phyloP scores from a whole-genome alignment of 129 eudicot genomes.

The Kitagawia praeruptora region DNA sequence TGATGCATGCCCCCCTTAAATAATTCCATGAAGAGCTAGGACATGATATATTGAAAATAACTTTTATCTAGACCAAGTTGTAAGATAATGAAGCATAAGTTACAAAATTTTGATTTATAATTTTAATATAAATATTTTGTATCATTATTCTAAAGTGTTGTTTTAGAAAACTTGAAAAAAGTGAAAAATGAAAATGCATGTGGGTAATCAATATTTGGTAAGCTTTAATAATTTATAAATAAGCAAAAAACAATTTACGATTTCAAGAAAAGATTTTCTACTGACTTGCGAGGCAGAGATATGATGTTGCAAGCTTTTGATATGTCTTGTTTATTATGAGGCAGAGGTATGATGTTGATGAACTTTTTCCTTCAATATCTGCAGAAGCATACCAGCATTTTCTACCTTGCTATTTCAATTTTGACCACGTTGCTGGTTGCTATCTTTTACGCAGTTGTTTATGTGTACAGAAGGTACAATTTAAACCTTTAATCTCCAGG shows the following conservation, averaged over 20 bases:
- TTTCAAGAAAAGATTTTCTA: background rate
- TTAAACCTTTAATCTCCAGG: conserved; percentile 1
- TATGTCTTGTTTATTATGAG: background rate
- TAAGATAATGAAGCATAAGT: background rate
- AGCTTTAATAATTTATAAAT: background rate
- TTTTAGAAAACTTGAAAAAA: background rate
- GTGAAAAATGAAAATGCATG: background rate
- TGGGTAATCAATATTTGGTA: background rate
- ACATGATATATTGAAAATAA: background rate
- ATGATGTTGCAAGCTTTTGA: background rate
- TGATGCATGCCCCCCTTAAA: background rate
- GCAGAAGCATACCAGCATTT: conserved; percentile 75
- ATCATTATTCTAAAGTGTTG: background rate
- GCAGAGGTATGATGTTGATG: background rate
- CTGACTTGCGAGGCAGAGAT: background rate
- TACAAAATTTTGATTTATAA: background rate
- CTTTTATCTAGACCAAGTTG: background rate
- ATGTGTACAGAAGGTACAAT: conserved; percentile 65
- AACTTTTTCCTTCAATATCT: background rate
- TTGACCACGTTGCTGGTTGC: conserved; percentile 64
- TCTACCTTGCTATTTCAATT: conserved; percentile 65
- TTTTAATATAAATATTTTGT: background rate
- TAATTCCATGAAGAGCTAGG: background rate
- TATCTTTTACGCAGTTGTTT: conserved; percentile 61
- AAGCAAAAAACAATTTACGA: background rate